A percentile compares a stretch with the other conserved stretches of the same genome.
These are phyloP conservation scores for Perkinsus olseni DNA, from an alignment of 169 alveolate species.

Conservation along the genomic window DNA sequence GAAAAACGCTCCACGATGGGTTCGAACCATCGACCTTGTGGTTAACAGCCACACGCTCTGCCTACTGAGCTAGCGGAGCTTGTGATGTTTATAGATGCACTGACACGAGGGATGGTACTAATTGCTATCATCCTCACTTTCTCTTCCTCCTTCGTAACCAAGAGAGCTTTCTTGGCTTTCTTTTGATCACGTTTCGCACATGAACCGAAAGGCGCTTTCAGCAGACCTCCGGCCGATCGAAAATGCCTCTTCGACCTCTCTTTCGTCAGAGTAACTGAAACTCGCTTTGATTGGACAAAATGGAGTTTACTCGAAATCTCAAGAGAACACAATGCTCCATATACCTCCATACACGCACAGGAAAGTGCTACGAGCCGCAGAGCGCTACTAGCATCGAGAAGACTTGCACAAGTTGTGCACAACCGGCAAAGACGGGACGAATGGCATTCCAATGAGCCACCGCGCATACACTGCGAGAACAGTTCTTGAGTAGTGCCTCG, in stretches of 20 bases:
- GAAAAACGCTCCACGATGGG: slow-evolving; percentile 1
- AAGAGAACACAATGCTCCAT: too few species aligned
- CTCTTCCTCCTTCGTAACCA: background rate
- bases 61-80: slow-evolving; percentile 3
- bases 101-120: too few species aligned
- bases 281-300: too few species aligned
- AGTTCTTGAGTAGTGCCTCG: too few species aligned
- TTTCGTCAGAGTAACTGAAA: background rate
- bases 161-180: background rate
- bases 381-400: too few species aligned
- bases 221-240: background rate
- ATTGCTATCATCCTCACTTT: background rate
- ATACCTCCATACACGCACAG: background rate
- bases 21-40: background rate
- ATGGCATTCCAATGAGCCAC: too few species aligned
- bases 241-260: background rate
- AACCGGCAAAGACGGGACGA: too few species aligned
- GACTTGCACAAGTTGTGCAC: too few species aligned
- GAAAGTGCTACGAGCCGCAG: too few species aligned
- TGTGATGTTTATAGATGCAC: too few species aligned
- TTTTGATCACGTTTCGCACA: background rate
- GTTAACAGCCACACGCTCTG: slow-evolving; percentile 4
- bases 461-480: too few species aligned
- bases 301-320: too few species aligned
- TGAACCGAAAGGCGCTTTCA: background rate